Base-by-base conservation (phyloP, 441 rosid genomes). In the Bruguiera hainesii region DNA sequence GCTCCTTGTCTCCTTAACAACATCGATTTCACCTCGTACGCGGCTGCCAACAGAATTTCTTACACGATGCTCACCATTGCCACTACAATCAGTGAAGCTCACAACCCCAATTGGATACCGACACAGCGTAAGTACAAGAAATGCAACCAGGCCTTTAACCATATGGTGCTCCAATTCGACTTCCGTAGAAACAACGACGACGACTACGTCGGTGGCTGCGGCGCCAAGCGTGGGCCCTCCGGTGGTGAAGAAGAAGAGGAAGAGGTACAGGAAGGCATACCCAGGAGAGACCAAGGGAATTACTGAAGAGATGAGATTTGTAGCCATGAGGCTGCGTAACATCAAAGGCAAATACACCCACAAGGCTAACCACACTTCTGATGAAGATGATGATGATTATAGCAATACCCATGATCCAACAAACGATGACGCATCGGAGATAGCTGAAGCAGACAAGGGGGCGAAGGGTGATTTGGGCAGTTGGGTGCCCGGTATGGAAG, bases 221-320 rank as follows among this genome's bases (percentile, higher is more conserved):
- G 16, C 52, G 39, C 23, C 65, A 5, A 60, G 30, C 13, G 37
- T 39, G 50, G 73, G 68, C 37, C 81, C 78, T 16, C 80, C 73
- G 9, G 79, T 80, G 67, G 63, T 65, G 29, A 84, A 70, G 76
- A 84, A 70, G 76, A 93, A 83, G 81, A 83, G 93, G 71, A 83
- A 73, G 67, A 76, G 86, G 76, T 80, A 87, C 78, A 80, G 97
- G 75, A 89, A 86, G 76, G 85, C 69, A 21, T 84, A 77, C 71
- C 98, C 98, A 23, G 98, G 98, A 48, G 98, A 93, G 77, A 80
- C 48, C 77, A 67, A 79, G 60, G 98, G 98, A 1, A 91, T 91
- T 46, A 84, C 95, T 15, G 95, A 85, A 79, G 98, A 93, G 79
- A 88, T 93, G 97, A 84, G 96, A 75, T 93, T 93, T 72, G 93